Conservation (phyloP, 352 stramenopile species). For the Phytophthora chlamydospora region DNA sequence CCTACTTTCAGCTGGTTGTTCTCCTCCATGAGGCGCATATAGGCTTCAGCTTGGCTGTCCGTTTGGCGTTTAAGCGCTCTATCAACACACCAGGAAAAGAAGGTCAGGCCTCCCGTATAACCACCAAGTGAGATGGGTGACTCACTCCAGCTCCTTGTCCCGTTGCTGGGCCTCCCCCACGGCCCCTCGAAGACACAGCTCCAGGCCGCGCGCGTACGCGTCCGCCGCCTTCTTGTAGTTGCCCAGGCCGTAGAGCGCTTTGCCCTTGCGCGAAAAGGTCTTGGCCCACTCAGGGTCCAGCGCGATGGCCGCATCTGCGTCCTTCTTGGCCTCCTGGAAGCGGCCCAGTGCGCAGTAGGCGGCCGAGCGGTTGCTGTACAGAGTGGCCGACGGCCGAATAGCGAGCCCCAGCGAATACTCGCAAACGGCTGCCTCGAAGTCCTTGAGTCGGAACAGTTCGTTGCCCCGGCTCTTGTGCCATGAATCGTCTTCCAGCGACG, state of each 20-base stretch:
- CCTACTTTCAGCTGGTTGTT: slow-evolving; percentile 75
- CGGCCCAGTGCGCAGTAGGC: slow-evolving; percentile 67
- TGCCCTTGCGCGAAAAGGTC: slow-evolving; percentile 80
- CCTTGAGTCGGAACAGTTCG: slow-evolving; percentile 60
- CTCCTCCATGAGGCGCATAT: slow-evolving; percentile 77
- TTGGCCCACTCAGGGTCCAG: slow-evolving; percentile 77
- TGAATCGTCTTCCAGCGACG: slow-evolving; percentile 67
- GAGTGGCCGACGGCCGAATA: slow-evolving; percentile 57
- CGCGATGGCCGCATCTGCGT: slow-evolving; percentile 65
- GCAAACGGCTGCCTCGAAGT: slow-evolving; percentile 55
- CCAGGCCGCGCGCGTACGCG: slow-evolving; percentile 73
- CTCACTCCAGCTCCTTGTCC: slow-evolving; percentile 76
- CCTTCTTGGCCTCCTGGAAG: slow-evolving; percentile 54
- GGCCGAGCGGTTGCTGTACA: slow-evolving; percentile 84
- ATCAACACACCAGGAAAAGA: neutral
- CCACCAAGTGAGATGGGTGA: neutral
- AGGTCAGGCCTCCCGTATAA: neutral
- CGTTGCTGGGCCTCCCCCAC: slow-evolving; percentile 68
- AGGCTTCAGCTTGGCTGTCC: slow-evolving; percentile 69
- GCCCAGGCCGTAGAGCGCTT: slow-evolving; percentile 72
- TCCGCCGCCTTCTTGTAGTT: slow-evolving; percentile 74
- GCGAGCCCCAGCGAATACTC: slow-evolving; percentile 76
- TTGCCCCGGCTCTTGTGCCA: slow-evolving; percentile 73
- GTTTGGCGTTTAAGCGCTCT: slow-evolving; percentile 77
- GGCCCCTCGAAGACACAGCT: slow-evolving; percentile 74